Evolutionary conservation across 1,284 basidiomycete species (phyloP), one percentile per base, ranked within the genome.

Genomic region (Tylopilus sp.): DNA sequence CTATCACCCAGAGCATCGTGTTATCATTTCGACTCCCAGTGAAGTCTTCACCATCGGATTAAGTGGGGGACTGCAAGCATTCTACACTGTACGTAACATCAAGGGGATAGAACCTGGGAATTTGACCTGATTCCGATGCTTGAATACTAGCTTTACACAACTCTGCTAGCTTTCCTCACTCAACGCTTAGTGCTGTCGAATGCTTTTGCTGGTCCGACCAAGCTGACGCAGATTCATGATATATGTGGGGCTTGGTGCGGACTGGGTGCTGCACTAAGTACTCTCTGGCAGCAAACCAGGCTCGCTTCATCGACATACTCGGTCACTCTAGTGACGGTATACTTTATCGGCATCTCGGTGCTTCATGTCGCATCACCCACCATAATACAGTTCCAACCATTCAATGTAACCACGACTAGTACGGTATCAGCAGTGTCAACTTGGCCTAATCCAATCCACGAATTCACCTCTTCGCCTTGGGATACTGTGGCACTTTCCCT

Each of bases 291-390:
- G n/a, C 58, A 59, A 59, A 59, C 58, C 13, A 59, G 29, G 12
- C 49, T 59, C 36, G 15, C 59, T 22, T 60, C 52, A 6, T 60
- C 59, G 0, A 19, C 54, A 4, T 26, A 16, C 13, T 36, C 53
- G 7, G 47, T 54, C 10, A 32, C 5, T 10, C 22, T 60, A 8
- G 59, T 60, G 29, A 19, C 52, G 5, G 52, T 33, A 16, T 60
- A 60, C 39, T 60, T 60, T 54, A 18, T 26, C 6, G 32, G 59
- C 39, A 33, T 60, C 38, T 60, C n/a, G n/a, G n/a, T n/a, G n/a
- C n/a, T n/a, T n/a, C n/a, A n/a, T n/a, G n/a, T n/a, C n/a, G n/a
- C n/a, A 38, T 60, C 59, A 7, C 33, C 59, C 16, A 60, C 59
- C 9, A 51, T 60, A 12, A 36, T 60, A 1, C 22, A 53, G 24